Evolutionary conservation across 73 alveolate species (phyloP), one percentile per base, ranked within the genome.

Genomic region (Blepharisma japonicum): DNA sequence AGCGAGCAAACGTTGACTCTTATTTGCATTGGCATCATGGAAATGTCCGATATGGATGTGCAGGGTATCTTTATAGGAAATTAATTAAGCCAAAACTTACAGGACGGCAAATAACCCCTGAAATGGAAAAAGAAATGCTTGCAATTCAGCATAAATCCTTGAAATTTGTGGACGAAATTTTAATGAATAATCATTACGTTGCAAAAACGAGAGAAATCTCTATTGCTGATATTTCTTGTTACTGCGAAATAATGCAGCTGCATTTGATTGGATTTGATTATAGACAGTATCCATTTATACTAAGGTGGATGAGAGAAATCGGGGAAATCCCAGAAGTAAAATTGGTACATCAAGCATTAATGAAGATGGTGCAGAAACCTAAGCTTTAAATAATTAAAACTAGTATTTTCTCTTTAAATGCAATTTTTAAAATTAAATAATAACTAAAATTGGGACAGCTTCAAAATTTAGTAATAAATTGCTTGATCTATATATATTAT

Each of bases 11-110:
- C 38, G 87, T 89, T 7, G 87, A 89, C 55, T 14, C 7, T 11
- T 85, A 85, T 56, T 32, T 89, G n/a, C 92, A 89, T 70, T 84
- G 92, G 91, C 91, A 88, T 51, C 95, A 89, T 56, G 7, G 51
- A 18, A 45, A 21, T 55, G 20, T 89, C 48, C 77, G 92, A 77
- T 55, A 53, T 18, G 89, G 80, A 14, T 70, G 68, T n/a, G 80
- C 32, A 45, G 32, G 27, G n/a, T 70, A 70, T 39, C 14, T 70
- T 45, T 70, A 70, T 4, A 70, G 68, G 61, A 70, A 70, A 45
- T 1, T 18, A 61, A 39, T 61, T 25, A n/a, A 39, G 14, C 74
- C 74, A 9, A 14, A 2, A 8, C 23, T 61, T 25, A 18, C 50
- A 14, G 23, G 23, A 1, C 39, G 74, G 46, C 49, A 14, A 9